These are phyloP conservation scores for Dioscorea zingiberensis DNA, from an alignment of 106 monocot species.

Conservation along the genomic window DNA sequence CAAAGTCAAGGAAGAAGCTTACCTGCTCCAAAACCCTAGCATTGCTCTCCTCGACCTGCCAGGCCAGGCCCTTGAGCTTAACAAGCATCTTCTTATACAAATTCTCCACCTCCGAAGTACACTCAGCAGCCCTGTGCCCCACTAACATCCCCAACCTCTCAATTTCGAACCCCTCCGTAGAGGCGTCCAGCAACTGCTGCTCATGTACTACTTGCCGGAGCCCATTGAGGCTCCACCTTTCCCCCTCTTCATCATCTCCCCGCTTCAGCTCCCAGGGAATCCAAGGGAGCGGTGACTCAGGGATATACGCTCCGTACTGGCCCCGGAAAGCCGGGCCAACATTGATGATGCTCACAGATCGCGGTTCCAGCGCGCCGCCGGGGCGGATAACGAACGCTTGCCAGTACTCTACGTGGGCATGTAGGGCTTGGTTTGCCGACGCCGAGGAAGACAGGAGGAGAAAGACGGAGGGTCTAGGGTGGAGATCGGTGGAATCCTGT, in stretches of 20 bases:
- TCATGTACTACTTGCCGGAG: conserved; percentile 8
- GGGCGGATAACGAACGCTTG: conserved; percentile 23
- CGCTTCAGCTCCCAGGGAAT: conserved; percentile 10
- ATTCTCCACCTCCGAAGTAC: conserved; percentile 39
- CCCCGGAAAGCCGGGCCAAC: conserved; percentile 42
- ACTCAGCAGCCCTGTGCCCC: conserved; percentile 25
- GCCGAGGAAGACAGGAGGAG: conserved; percentile 41
- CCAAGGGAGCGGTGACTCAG: conserved; percentile 27
- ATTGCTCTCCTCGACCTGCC: conserved; percentile 50
- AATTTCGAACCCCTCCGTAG: conserved; percentile 34
- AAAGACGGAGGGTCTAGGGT: conserved; percentile 11
- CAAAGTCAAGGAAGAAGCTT: not conserved
- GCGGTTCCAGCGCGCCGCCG: conserved; percentile 21
- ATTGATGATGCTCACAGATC: conserved; percentile 42
- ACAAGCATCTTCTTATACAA: conserved; percentile 52
- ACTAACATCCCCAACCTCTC: conserved; percentile 29
- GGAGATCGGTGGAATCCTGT: not conserved
- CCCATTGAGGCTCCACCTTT: conserved; percentile 4
- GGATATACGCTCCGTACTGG: conserved; percentile 33
- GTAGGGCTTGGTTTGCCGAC: conserved; percentile 38
- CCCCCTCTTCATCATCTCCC: conserved; percentile 7
- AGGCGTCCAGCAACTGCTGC: conserved; percentile 14
- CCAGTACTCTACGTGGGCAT: conserved; percentile 54
- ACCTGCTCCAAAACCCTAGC: conserved; percentile 57
- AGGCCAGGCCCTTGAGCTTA: conserved; percentile 44